Base-by-base conservation (phyloP, 2,329 filamentous ascomycete genomes). In the Aurifilum marmelostoma region DNA sequence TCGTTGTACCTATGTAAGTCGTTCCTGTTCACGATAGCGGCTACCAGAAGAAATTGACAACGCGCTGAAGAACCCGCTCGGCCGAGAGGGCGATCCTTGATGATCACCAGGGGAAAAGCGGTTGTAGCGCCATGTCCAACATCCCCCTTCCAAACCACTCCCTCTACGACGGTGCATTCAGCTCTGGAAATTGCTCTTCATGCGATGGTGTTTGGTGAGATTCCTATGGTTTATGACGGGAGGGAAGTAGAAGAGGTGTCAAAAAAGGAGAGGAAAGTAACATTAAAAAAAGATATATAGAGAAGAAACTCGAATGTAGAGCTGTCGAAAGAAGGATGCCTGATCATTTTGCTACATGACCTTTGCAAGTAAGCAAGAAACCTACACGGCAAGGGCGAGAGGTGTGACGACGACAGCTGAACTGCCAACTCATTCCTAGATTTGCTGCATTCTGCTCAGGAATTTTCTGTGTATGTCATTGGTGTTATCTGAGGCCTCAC, bases 61-160 rank as follows among this genome's bases (percentile, higher is more conserved):
- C 32, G 32, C 18, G 32, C 56, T 37, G 56, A 29, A 14, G 24
- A 56, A 21, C 29, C 32, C 29, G 56, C 9, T 37, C 18, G 56
- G 56, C 29, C 32, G 32, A 37, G 9, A 34, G 32, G 32, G 43
- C 43, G 43, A 47, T 47, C 43, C 18, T 47, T 32, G 32, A n/a
- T n/a, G 56, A 59, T 59, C 56, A 59, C 32, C 56, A 59, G 32
- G 56, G 56, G 32, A 21, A 59, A n/a, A 29, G n/a, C 18, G 9
- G 1, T n/a, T 47, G 7, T n/a, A 18, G 29, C 56, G 56, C 56
- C 24, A 59, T 59, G 52, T 16, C 56, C 32, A 21, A 59, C 16
- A 27, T 54, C 50, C 50, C 47, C n/a, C 9, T 54, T 34, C 8
- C 50, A 12, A 18, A 47, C 24, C 24, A 27, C 50, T 27, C 29